Conservation (phyloP, 306 rosid species). For the Trifolium pratense region DNA sequence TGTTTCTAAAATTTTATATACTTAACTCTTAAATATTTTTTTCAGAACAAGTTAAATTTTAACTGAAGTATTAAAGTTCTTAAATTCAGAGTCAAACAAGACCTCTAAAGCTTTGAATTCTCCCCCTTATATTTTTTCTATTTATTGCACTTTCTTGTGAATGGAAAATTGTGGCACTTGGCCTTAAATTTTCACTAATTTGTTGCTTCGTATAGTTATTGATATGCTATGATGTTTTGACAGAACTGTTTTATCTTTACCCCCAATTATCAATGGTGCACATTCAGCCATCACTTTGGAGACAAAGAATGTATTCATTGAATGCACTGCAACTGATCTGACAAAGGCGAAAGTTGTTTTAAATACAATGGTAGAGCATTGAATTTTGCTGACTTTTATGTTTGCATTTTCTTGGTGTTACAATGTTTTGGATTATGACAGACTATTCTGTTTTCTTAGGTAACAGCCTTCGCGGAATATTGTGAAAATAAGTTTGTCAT, state of each 20-base stretch:
- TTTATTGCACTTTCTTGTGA: slow-evolving; percentile 1
- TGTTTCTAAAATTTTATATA: no score
- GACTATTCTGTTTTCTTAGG: slow-evolving; percentile 57
- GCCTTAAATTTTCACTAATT: slow-evolving; percentile 24
- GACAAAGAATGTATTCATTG: slow-evolving; percentile 85
- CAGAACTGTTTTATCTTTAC: slow-evolving; percentile 92
- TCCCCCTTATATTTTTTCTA: not conserved
- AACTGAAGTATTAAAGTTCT: not conserved
- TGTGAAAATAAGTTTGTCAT: slow-evolving; percentile 77
- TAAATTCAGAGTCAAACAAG: not conserved
- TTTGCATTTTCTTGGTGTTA: slow-evolving; percentile 25
- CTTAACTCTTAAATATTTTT: not conserved
- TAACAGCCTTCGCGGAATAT: slow-evolving; percentile 72
- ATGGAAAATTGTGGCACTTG: not conserved
- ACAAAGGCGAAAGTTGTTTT: slow-evolving; percentile 95
- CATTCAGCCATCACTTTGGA: slow-evolving; percentile 89
- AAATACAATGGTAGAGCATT: slow-evolving; percentile 73
- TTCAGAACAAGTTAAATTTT: not conserved
- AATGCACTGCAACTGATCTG: slow-evolving; percentile 96
- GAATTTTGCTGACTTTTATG: slow-evolving; percentile 22
- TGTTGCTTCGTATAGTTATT: slow-evolving; percentile 16
- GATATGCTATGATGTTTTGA: slow-evolving; percentile 28
- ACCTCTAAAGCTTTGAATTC: not conserved
- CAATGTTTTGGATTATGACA: slow-evolving; percentile 33
- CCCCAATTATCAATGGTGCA: slow-evolving; percentile 94